Conservation (phyloP, 352 stramenopile species). For the Pythium dissotocum region DNA sequence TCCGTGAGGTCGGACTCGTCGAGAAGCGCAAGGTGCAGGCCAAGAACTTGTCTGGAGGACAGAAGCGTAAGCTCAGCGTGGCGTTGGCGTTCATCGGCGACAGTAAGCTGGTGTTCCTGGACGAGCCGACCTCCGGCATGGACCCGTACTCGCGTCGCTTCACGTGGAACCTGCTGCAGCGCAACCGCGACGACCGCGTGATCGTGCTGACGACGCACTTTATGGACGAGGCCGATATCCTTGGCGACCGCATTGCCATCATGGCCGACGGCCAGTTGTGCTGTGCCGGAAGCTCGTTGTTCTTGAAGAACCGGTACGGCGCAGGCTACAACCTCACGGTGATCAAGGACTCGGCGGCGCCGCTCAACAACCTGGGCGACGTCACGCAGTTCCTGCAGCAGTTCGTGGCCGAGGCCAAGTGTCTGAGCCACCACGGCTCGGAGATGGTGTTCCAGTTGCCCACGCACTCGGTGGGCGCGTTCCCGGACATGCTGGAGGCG, state of each 20-base stretch:
- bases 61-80: conserved; percentile 91
- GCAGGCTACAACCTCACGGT: conserved; percentile 89
- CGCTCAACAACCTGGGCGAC: conserved; percentile 54
- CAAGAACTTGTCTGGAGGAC: conserved; percentile 81
- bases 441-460: conserved; percentile 96
- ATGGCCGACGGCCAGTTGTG: conserved; percentile 88
- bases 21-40: conserved; percentile 58
- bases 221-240: conserved; percentile 91
- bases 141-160: conserved; percentile 94
- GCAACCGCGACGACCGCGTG: conserved; percentile 50
- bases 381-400: conserved; percentile 24
- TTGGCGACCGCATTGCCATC: conserved; percentile 82
- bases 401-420: conserved; percentile 2
- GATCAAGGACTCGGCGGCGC: conserved; percentile 33
- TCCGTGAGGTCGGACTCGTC: conserved; percentile 64
- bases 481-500: conserved; percentile 90
- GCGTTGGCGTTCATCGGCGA: conserved; percentile 88
- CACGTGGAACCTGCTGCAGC: conserved; percentile 79
- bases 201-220: conserved; percentile 93
- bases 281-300: conserved; percentile 86
- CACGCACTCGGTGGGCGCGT: conserved; percentile 69
- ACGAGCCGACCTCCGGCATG: conserved; percentile 94
- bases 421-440: conserved; percentile 92
- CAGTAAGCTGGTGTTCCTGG: conserved; percentile 83
- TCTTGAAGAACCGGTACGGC: conserved; percentile 94